Conservation (phyloP, 352 stramenopile genomes). For the Albugo laibachii region DNA sequence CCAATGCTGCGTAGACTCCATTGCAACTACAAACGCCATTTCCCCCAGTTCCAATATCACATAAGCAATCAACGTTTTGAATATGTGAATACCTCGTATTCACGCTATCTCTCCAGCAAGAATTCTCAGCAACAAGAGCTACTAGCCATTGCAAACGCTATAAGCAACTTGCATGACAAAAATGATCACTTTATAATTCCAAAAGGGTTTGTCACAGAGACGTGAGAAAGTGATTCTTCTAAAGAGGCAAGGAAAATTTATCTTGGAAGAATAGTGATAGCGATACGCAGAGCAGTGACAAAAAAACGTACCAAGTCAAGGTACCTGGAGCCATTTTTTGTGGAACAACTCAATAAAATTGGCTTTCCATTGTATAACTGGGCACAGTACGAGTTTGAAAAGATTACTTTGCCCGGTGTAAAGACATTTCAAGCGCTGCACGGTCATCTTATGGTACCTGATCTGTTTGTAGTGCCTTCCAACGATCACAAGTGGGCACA, state of each 20-base stretch:
- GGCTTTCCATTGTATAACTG: slow-evolving; percentile 37
- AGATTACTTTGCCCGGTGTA: slow-evolving; percentile 52
- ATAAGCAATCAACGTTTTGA: too few species aligned
- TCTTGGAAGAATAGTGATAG: too few species aligned
- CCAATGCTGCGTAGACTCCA: too few species aligned
- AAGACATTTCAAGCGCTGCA: slow-evolving; percentile 54
- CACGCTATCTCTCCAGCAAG: too few species aligned
- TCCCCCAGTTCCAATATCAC: too few species aligned
- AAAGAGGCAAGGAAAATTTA: too few species aligned
- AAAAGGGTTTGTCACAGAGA: slow-evolving; percentile 12
- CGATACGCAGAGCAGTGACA: not conserved
- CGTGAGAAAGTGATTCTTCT: too few species aligned
- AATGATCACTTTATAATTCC: slow-evolving; percentile 50
- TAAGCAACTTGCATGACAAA: slow-evolving; percentile 29
- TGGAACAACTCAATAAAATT: slow-evolving; percentile 6
- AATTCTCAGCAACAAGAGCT: too few species aligned
- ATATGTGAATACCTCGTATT: too few species aligned
- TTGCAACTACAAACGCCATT: too few species aligned
- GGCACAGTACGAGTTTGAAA: slow-evolving; percentile 39
- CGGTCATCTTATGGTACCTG: slow-evolving; percentile 81
- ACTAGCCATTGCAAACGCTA: slow-evolving; percentile 13
- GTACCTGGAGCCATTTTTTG: not conserved
- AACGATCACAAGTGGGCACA: slow-evolving; percentile 49
- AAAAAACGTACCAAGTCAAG: not conserved
- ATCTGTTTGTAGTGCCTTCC: slow-evolving; percentile 78